Evolutionary conservation across 805 yeast genomes (phyloP), one percentile per base, ranked within the genome.

Genomic region (Candida xiaguanensis): DNA sequence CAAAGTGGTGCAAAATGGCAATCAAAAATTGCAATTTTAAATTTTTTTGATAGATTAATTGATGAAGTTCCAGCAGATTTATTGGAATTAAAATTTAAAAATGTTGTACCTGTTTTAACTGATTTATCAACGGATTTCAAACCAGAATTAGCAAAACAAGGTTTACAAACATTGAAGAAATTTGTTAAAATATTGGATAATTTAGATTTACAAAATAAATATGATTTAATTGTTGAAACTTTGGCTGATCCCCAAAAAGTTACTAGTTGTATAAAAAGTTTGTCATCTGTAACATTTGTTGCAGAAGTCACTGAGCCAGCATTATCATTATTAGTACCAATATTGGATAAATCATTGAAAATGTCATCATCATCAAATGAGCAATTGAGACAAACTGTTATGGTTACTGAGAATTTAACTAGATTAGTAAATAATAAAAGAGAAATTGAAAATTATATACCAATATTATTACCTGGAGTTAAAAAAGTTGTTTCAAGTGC

Each of bases 231-330:
- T 59, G 85, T 87, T 28, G 85, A 84, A 48, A 91, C 98, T 36
- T 74, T 93, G 62, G 89, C 95, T 34, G 85, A 91, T 57, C 98
- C 98, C 40, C 73, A 74, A 48, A 85, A 85, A 58, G 95, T 91
- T 36, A 86, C 96, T 41, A 82, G 77, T 43, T 89, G 96, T 64
- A 86, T 91, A 61, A 86, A 84, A 64, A 78, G 91, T 31, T 75
- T 91, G 47, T 84, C 96, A 2, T 85, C 95, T 29, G 97, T 91
- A 39, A 93, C 99, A 0, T 91, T 91, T 61, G 98, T 91, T 36
- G 96, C 99, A 34, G 99, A 93, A 69, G 99, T 91, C 47, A 93
- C 97, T 12, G 98, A 90, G 68, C 95, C 98, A 4, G 95, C 95
- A 3, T 72, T 91, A 51, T 78, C 98, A 7, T 67, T 91, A 41